Evolutionary conservation across 495 filamentous ascomycete species (phyloP).

Genomic region (Aspergillus cristatus): DNA sequence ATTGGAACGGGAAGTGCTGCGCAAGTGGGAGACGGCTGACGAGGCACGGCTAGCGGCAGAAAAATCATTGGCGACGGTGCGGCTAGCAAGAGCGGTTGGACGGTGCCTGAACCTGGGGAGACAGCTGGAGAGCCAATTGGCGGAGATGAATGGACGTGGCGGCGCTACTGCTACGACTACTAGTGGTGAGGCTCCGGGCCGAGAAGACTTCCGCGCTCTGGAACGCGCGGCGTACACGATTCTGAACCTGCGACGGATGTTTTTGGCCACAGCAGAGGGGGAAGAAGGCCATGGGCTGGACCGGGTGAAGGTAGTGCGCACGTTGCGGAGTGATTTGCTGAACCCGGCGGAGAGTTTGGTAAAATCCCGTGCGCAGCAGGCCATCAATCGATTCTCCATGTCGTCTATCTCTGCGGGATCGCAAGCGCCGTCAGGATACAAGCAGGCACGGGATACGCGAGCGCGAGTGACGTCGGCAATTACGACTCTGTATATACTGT

Average conservation of each 20-base stretch:
- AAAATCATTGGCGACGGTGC: constrained; percentile 69
- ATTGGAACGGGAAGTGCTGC: constrained; percentile 71
- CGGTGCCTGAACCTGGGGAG: constrained; percentile 70
- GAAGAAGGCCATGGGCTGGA: constrained; percentile 73
- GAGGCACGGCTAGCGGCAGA: constrained; percentile 63
- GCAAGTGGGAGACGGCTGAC: constrained; percentile 72
- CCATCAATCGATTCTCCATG: constrained; percentile 75
- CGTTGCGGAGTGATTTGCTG: constrained; percentile 57
- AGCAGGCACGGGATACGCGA: constrained; percentile 71
- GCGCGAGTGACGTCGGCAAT: constrained; percentile 64
- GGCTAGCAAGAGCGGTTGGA: constrained; percentile 63
- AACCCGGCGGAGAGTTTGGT: constrained; percentile 61
- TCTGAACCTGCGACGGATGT: constrained; percentile 60
- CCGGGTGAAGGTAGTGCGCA: constrained; percentile 56
- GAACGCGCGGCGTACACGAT: constrained; percentile 71
- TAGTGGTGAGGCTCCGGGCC: constrained; percentile 22
- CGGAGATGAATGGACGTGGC: constrained; percentile 46
- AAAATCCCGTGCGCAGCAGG: constrained; percentile 62
- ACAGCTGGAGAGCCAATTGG: constrained; percentile 77
- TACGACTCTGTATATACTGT: constrained; percentile 73
- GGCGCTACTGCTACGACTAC: constrained; percentile 1
- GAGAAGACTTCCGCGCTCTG: constrained; percentile 68
- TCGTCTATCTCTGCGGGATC: constrained; percentile 42
- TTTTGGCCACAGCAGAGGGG: constrained; percentile 49
- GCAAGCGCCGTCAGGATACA: constrained; percentile 50